These are phyloP conservation scores for Fusarium keratoplasticum DNA, from an alignment of 2,329 filamentous ascomycete genomes.

Conservation along the genomic window DNA sequence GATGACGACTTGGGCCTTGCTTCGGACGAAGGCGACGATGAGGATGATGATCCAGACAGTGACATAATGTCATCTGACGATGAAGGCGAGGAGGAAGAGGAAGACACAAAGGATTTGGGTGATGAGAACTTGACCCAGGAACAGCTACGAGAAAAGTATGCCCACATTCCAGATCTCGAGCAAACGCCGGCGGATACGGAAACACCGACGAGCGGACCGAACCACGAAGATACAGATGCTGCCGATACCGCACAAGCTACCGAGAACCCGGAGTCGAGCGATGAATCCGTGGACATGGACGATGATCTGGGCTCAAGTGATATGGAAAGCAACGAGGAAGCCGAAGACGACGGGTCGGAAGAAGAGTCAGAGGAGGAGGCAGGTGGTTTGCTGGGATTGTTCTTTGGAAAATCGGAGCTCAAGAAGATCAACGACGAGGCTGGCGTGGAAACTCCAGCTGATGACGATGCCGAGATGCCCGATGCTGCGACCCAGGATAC, in stretches of 20 bases:
- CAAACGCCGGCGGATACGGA: conserved; percentile 42
- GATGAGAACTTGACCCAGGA: conserved; percentile 77
- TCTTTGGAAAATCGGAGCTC: conserved; percentile 70
- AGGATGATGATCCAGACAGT: conserved; percentile 55
- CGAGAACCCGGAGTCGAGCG: conserved; percentile 61
- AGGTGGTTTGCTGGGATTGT: conserved; percentile 64
- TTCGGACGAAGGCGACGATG: conserved; percentile 53
- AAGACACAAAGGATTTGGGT: conserved; percentile 62
- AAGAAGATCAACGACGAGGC: conserved; percentile 62
- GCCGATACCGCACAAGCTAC: conserved; percentile 37
- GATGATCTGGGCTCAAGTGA: conserved; percentile 73
- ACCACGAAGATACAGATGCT: conserved; percentile 38
- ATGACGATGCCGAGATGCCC: conserved; percentile 41
- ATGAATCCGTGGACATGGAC: conserved; percentile 77
- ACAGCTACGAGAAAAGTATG: conserved; percentile 76
- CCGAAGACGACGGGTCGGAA: conserved; percentile 58
- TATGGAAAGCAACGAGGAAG: conserved; percentile 55
- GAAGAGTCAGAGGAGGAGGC: conserved; percentile 58
- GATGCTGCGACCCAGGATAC: conserved; percentile 17
- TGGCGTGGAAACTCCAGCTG: conserved; percentile 19
- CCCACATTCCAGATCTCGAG: conserved; percentile 67
- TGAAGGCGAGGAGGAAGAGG: conserved; percentile 70
- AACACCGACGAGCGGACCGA: conserved; percentile 37
- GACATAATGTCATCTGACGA: conserved; percentile 72
- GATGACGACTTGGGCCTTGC: conserved; percentile 49